These are phyloP conservation scores for Aspergillus luchuensis DNA, from an alignment of 2,329 filamentous ascomycete genomes.

Conservation along the genomic window DNA sequence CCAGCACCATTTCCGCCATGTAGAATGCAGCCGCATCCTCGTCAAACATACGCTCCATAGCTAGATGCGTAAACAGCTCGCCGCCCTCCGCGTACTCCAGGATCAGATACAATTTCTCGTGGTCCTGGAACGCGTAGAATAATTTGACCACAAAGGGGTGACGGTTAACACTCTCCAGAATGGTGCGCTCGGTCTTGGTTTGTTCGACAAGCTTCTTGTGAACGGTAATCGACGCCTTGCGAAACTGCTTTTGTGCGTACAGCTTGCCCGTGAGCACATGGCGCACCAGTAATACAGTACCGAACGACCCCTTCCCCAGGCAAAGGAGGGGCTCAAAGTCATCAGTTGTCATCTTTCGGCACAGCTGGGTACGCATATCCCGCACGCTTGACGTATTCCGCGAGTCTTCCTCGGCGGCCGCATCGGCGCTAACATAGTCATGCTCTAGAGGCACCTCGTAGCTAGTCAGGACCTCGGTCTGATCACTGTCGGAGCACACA, in stretches of 20 bases:
- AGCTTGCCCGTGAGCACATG: slow-evolving; percentile 83
- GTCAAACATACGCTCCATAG: slow-evolving; percentile 90
- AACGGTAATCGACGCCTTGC: slow-evolving; percentile 91
- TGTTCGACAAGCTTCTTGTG: slow-evolving; percentile 96
- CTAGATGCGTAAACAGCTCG: slow-evolving; percentile 93
- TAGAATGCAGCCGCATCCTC: slow-evolving; percentile 92
- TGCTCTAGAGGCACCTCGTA: slow-evolving; percentile 84
- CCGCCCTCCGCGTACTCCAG: slow-evolving; percentile 97
- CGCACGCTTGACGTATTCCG: slow-evolving; percentile 55
- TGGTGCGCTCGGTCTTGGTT: slow-evolving; percentile 93
- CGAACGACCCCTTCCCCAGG: slow-evolving; percentile 93
- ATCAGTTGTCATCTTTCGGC: slow-evolving; percentile 83
- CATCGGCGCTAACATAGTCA: slow-evolving; percentile 75
- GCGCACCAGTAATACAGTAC: slow-evolving; percentile 90
- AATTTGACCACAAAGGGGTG: slow-evolving; percentile 98
- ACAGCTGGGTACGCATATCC: slow-evolving; percentile 54
- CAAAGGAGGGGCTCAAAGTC: slow-evolving; percentile 92
- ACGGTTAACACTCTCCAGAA: slow-evolving; percentile 91
- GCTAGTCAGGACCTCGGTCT: slow-evolving; percentile 71
- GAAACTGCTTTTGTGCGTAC: slow-evolving; percentile 98
- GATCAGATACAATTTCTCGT: slow-evolving; percentile 95
- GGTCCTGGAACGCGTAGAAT: slow-evolving; percentile 97
- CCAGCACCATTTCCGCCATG: slow-evolving; percentile 97
- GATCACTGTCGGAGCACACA: slow-evolving; percentile 62
- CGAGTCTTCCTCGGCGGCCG: slow-evolving; percentile 35